Base-by-base conservation (phyloP, 768 basidiomycete genomes). In the Neoboletus brunneissimus region DNA sequence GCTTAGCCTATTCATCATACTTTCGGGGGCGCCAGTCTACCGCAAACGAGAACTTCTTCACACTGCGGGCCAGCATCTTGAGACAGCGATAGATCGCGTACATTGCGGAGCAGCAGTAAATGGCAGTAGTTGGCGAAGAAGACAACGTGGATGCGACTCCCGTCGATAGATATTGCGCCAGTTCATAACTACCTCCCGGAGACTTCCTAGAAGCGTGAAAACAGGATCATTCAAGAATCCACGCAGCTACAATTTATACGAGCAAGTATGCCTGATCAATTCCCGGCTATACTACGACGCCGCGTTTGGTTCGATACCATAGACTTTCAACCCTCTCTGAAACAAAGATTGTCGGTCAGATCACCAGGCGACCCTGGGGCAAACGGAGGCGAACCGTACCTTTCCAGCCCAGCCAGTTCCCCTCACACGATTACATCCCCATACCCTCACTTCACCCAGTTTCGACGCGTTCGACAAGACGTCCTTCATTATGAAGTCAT, bases 401-500 rank as follows among this genome's bases (percentile, higher is more conserved):
- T 78, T 81, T 37, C 48, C 51, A 34, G 60, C 61, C 44, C 80
- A 79, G 44, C 79, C 81, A 3, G 67, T 71, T n/a, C 71, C 72
- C 23, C 72, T 81, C 18, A 84, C 60, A 8, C 73, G 70, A 59
- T 79, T 82, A 58, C 83, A 83, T 8, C 84, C 83, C 75, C 77
- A 86, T 12, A 82, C 78, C 54, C 75, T 80, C 60, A 87, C 64
- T 35, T 76, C 74, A 54, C 68, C 60, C 22, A 87, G 55, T 23
- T 72, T 64, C 0, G 65, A 50, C 51, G 80, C 79, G 1, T 66
- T 72, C 13, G 81, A 76, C 42, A 94, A 64, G 61, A 94, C 73
- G 15, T 75, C 81, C 70, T 90, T 87, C 59, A 98, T 73, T 4
- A 88, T 78, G 65, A 89, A 94, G 71, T 98, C 89, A 56, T 94